These are phyloP conservation scores for Rubia peregrina DNA, from an alignment of 305 asterid species.

Conservation along the genomic window DNA sequence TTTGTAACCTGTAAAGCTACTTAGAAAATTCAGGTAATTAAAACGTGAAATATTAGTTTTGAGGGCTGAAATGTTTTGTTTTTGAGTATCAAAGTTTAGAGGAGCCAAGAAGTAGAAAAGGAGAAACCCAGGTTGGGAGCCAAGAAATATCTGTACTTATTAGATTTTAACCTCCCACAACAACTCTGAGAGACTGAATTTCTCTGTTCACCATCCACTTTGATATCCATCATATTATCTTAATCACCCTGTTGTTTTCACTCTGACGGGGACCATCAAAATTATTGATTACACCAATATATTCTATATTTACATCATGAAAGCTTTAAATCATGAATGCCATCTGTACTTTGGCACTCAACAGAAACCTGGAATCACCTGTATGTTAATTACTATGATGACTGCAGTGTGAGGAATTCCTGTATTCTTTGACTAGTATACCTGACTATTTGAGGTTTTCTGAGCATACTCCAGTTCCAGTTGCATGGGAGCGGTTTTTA, in stretches of 20 bases:
- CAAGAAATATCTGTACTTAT: not conserved
- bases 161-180: not conserved
- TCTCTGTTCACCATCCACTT: not conserved
- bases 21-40: not conserved
- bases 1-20: not conserved
- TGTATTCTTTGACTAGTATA: not conserved
- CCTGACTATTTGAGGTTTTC: not conserved
- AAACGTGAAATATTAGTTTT: not conserved
- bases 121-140: not conserved
- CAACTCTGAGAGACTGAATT: not conserved
- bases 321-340: not conserved
- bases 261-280: not conserved
- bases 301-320: not conserved
- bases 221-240: not conserved
- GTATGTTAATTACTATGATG: not conserved
- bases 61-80: not conserved
- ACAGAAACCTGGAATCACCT: not conserved
- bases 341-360: not conserved
- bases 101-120: not conserved
- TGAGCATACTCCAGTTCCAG: not conserved
- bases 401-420: not conserved
- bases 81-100: not conserved
- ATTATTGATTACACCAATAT: not conserved
- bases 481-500: too few relatives aligned
- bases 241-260: not conserved